Conservation (phyloP, 2,329 filamentous ascomycete species). For the Sporothrix pallida region DNA sequence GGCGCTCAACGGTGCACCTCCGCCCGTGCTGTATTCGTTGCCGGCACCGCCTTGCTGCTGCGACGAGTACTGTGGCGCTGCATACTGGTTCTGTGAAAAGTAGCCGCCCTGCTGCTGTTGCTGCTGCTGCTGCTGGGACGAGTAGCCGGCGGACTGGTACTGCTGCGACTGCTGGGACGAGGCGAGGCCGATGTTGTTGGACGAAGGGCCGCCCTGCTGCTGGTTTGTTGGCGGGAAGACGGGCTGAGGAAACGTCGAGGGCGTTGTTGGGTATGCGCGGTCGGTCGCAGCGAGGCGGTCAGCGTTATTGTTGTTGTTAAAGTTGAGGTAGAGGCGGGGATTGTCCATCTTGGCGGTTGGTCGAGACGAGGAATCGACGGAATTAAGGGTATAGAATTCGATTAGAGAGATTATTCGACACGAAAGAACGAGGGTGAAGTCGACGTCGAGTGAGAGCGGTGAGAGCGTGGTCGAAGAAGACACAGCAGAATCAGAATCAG, state of each 20-base stretch:
- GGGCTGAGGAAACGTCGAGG: conserved; percentile 94
- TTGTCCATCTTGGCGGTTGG: conserved; percentile 54
- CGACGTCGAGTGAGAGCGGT: conserved; percentile 23
- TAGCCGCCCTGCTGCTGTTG: conserved; percentile 52
- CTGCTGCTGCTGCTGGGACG: conserved; percentile 40
- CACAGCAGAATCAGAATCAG: not conserved
- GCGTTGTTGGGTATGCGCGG: conserved; percentile 82
- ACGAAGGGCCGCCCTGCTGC: conserved; percentile 37
- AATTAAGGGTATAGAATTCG: not conserved
- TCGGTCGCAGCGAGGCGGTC: conserved; percentile 68
- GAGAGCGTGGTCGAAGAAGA: not conserved
- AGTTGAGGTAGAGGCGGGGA: conserved; percentile 69
- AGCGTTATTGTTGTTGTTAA: conserved; percentile 62
- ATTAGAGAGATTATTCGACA: not conserved
- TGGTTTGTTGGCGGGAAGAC: conserved; percentile 61
- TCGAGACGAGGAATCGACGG: not conserved
- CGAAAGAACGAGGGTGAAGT: not conserved
- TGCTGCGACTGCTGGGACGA: conserved; percentile 48
- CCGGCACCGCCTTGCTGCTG: conserved; percentile 44
- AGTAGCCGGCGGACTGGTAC: conserved; percentile 47
- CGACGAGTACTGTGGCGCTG: conserved; percentile 40
- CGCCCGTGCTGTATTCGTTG: conserved; percentile 21
- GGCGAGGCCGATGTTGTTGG: conserved; percentile 52
- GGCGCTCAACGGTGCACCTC: conserved; percentile 39
- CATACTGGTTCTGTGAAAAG: conserved; percentile 61